A percentile compares a stretch with the other conserved stretches of the same genome.
Evolutionary conservation across 495 filamentous ascomycete genomes (phyloP).

Genomic region (Talaromyces stipitatus): DNA sequence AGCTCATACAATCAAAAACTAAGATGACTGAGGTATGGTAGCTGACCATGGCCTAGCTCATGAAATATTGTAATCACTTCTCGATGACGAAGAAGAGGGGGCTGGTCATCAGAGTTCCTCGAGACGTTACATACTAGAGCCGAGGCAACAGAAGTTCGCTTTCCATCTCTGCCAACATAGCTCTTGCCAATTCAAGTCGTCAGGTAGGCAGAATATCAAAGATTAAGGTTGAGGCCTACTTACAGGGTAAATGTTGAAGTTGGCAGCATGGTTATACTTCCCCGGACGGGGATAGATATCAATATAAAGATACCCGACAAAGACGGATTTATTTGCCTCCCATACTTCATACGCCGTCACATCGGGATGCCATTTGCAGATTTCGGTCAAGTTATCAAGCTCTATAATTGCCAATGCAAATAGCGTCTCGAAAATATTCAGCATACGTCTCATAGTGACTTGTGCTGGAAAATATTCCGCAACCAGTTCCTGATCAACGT

Average conservation of each 20-base stretch:
- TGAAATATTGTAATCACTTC: slow-evolving; percentile 68
- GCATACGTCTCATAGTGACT: slow-evolving; percentile 79
- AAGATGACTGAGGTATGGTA: not conserved
- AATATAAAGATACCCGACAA: slow-evolving; percentile 65
- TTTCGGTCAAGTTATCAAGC: slow-evolving; percentile 52
- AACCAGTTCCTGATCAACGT: slow-evolving; percentile 79
- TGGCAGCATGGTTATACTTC: slow-evolving; percentile 65
- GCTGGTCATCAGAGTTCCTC: slow-evolving; percentile 58
- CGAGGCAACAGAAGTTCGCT: slow-evolving; percentile 56
- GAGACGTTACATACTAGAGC: slow-evolving; percentile 66
- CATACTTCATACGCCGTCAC: slow-evolving; percentile 63
- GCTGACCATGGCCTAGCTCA: slow-evolving; percentile 58
- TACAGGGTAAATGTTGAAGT: slow-evolving; percentile 68
- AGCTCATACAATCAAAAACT: not conserved
- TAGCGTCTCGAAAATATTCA: slow-evolving; percentile 85
- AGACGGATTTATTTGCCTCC: slow-evolving; percentile 54
- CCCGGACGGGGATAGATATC: slow-evolving; percentile 59
- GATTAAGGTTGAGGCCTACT: slow-evolving; percentile 5
- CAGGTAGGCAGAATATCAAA: not conserved
- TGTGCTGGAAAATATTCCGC: slow-evolving; percentile 90
- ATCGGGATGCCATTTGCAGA: slow-evolving; percentile 66
- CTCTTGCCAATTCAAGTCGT: slow-evolving; percentile 30
- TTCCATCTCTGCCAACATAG: slow-evolving; percentile 48
- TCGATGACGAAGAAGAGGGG: slow-evolving; percentile 60
- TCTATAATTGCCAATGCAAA: slow-evolving; percentile 89